Conservation (phyloP, 176 grass and related monocot genomes). For the Melocanna baccifera region DNA sequence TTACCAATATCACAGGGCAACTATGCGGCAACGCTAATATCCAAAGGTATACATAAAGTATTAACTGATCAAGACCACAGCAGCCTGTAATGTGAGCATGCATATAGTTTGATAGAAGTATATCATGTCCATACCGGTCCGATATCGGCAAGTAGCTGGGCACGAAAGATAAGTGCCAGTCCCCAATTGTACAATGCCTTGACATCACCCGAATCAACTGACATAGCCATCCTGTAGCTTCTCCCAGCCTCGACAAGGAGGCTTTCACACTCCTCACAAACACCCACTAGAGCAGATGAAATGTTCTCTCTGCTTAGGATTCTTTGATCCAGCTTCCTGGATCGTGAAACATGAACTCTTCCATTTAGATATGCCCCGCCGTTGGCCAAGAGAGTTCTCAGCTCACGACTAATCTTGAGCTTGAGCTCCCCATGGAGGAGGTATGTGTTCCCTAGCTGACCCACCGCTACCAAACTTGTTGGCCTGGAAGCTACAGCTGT, state of each 20-base stretch:
- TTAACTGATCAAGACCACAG: background rate
- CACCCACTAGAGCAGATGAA: slow-evolving; percentile 52
- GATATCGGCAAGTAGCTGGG: slow-evolving; percentile 84
- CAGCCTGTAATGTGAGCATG: background rate
- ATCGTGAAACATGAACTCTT: slow-evolving; percentile 23
- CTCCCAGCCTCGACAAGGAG: slow-evolving; percentile 79
- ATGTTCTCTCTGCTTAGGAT: slow-evolving; percentile 52
- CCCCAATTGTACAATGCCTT: slow-evolving; percentile 95
- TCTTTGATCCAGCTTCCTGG: slow-evolving; percentile 54
- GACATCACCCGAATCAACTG: slow-evolving; percentile 64
- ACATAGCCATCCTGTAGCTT: slow-evolving; percentile 72
- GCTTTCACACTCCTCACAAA: slow-evolving; percentile 88
- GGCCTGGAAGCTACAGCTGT: slow-evolving; percentile 69
- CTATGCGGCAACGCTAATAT: background rate
- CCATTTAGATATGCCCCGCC: slow-evolving; percentile 29
- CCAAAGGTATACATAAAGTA: background rate
- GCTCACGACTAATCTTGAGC: slow-evolving; percentile 82
- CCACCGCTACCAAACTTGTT: slow-evolving; percentile 66
- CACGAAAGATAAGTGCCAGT: slow-evolving; percentile 70
- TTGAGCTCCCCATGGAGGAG: slow-evolving; percentile 95
- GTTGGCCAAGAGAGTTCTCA: slow-evolving; percentile 68
- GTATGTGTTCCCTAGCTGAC: slow-evolving; percentile 81
- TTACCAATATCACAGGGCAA: background rate
- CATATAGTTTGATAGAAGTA: background rate
- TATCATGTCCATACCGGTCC: slow-evolving; percentile 68